These are phyloP conservation scores for Phascolomyces articulosus DNA, from an alignment of 371 early-diverging fungal genomes.

Conservation along the genomic window DNA sequence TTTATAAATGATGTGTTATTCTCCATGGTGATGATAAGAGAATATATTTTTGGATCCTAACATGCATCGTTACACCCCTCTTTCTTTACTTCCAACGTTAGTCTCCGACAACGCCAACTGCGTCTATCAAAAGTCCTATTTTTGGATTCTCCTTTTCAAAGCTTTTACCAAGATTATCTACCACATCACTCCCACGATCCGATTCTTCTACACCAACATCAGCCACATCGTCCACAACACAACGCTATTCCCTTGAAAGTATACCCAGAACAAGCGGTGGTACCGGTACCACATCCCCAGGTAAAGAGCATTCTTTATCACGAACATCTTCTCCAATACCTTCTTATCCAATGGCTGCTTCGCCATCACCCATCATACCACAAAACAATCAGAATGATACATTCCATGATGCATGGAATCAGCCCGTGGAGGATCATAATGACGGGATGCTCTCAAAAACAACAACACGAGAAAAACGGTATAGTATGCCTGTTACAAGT, in stretches of 20 bases:
- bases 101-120: neutral
- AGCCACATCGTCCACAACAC: slow-evolving; percentile 3
- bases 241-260: slow-evolving; percentile 3
- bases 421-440: no score
- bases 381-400: neutral
- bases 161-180: neutral
- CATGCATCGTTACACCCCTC: no score
- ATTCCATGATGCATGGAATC: no score
- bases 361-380: neutral
- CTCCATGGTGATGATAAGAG: no score
- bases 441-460: neutral
- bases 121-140: slow-evolving; percentile 4
- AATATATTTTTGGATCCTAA: no score
- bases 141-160: slow-evolving; percentile 6
- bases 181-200: neutral
- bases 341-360: neutral
- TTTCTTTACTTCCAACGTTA: no score
- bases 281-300: neutral
- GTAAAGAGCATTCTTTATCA: neutral
- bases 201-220: slow-evolving; percentile 2
- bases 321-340: slow-evolving; percentile 1
- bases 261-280: slow-evolving; percentile 3
- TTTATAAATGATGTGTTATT: no score
- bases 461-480: neutral
- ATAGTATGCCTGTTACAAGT: neutral